phyloP scores from a whole-genome alignment of 1,284 basidiomycete genomes.

The Coniferiporia sulphurascens region DNA sequence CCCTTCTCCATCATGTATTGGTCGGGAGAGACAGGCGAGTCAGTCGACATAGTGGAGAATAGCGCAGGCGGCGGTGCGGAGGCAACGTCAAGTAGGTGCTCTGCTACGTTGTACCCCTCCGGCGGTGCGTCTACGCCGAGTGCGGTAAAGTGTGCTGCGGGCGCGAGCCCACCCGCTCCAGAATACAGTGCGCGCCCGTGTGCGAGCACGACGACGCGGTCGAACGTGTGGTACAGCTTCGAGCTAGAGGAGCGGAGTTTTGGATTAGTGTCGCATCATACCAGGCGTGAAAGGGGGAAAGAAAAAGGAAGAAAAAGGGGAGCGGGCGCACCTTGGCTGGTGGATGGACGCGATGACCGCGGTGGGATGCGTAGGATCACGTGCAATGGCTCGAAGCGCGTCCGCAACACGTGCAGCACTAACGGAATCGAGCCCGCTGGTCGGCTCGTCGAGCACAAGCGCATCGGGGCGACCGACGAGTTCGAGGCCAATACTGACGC shows the following conservation, averaged over 20 bases:
- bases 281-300: neutral
- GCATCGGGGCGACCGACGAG: conserved; percentile 78
- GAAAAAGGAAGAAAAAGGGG: neutral
- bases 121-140: conserved; percentile 42
- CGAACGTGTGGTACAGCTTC: conserved; percentile 80
- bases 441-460: conserved; percentile 80
- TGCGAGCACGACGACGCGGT: conserved; percentile 74
- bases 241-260: conserved; percentile 41
- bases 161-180: conserved; percentile 66
- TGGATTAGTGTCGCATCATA: no score
- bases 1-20: no score
- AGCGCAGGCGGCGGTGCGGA: conserved; percentile 51
- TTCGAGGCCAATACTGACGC: conserved; percentile 82
- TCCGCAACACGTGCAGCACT: conserved; percentile 77
- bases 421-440: conserved; percentile 80
- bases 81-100: conserved; percentile 83
- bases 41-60: conserved; percentile 24
- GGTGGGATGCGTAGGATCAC: conserved; percentile 61
- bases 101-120: conserved; percentile 83
- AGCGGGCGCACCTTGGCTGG: conserved; percentile 61
- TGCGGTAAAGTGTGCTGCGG: conserved; percentile 57
- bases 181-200: conserved; percentile 77
- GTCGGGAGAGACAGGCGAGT: neutral
- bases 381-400: conserved; percentile 70
- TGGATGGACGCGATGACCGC: conserved; percentile 86